These are phyloP conservation scores for Theobroma cacao DNA, from an alignment of 345 rosid species.

Conservation along the genomic window DNA sequence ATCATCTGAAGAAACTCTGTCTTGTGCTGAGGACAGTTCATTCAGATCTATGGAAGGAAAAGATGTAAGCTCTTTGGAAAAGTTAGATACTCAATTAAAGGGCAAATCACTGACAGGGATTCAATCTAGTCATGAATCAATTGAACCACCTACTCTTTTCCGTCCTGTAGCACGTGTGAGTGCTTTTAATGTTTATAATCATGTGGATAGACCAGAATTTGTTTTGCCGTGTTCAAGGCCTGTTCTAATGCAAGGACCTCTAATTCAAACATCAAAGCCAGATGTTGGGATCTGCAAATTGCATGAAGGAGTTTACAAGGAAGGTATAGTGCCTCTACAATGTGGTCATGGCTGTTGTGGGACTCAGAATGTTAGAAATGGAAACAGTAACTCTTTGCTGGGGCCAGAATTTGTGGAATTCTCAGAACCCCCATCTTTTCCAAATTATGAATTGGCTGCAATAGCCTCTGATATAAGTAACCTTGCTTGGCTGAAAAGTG, in stretches of 20 bases:
- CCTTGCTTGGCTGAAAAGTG: constrained; percentile 82
- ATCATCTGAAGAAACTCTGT: constrained; percentile 75
- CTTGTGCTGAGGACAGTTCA: constrained; percentile 63
- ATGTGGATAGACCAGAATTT: constrained; percentile 34
- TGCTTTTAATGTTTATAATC: constrained; percentile 49
- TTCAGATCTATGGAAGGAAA: constrained; percentile 52
- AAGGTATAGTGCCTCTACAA: constrained; percentile 55
- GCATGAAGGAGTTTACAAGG: constrained; percentile 53
- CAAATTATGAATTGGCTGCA: constrained; percentile 76
- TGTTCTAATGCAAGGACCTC: constrained; percentile 31
- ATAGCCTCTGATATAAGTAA: constrained; percentile 78
- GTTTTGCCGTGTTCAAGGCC: constrained; percentile 33
- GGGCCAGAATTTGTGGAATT: constrained; percentile 82
- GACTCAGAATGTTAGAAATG: constrained; percentile 19
- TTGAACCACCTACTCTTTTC: constrained; percentile 53
- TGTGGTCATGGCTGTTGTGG: constrained; percentile 77
- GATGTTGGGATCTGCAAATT: constrained; percentile 53
- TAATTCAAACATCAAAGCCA: constrained; percentile 42
- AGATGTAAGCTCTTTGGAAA: constrained; percentile 49
- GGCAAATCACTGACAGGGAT: constrained; percentile 29
- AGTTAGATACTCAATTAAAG: constrained; percentile 35
- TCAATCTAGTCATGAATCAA: constrained; percentile 33
- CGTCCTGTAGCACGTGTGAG: constrained; percentile 66
- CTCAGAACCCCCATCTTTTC: constrained; percentile 53
- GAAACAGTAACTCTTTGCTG: constrained; percentile 47